Evolutionary conservation across 495 filamentous ascomycete species (phyloP), one percentile per base, ranked within the genome.

Genomic region (Xylaria palmicola): DNA sequence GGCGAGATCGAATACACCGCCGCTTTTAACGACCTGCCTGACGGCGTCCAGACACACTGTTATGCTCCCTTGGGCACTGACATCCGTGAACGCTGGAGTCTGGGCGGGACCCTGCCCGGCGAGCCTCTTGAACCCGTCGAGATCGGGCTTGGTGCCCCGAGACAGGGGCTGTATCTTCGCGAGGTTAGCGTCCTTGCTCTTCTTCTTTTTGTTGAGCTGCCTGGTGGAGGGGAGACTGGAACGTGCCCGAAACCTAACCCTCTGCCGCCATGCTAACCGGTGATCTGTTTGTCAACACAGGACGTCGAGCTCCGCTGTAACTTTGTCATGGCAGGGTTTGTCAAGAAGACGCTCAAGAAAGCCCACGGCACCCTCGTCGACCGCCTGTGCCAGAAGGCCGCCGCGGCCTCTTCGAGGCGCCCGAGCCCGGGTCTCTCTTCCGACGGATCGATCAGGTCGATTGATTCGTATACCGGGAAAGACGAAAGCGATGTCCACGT

Each of bases 221-320:
- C n/a, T n/a, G n/a, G n/a, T n/a, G n/a, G n/a, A n/a, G n/a, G n/a
- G n/a, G 30, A 10, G 12, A 7, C 13, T 22, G 10, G 39, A 45
- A 15, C 10, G 27, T 55, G 1, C 9, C 15, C 22, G 26, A 48
- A 50, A 22, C 22, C 60, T 49, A 32, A 58, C 41, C 13, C 17
- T 40, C 10, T 40, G 13, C 13, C 3, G n/a, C 12, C 13, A 40
- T 40, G 36, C 55, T 59, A 24, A 59, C 34, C n/a, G 34, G n/a
- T 5, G 22, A 13, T 20, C 0, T 4, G 19, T 10, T 2, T 26
- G 20, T 17, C 2, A 20, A 24, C 22, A 61, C 17, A 69, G 74
- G 90, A 92, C 60, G 85, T 91, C 44, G 84, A 90, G 53, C 85
- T 94, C 75, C 80, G 80, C 55, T 92, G 88, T 78, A 92, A 92